Base-by-base conservation (phyloP, 495 filamentous ascomycete species). In the Lasiosphaeria miniovina region DNA sequence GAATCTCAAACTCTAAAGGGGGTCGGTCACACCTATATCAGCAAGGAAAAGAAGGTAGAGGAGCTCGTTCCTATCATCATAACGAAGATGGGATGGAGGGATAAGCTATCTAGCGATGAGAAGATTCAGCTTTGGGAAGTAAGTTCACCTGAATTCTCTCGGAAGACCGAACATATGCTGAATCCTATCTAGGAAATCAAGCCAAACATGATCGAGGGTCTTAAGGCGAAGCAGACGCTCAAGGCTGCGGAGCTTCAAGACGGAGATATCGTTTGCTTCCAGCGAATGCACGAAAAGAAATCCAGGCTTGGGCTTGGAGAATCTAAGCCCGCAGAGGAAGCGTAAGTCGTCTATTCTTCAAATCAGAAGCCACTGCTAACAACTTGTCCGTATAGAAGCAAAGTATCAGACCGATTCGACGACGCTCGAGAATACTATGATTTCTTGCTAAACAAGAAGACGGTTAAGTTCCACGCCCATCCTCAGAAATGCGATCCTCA, bases 261-360 rank as follows among this genome's bases (percentile, higher is more conserved):
- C 68, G 94, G 94, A 45, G 94, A 99, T 69, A 96, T 99, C 65
- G 84, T 99, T 36, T 96, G 92, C 63, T 96, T 98, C 76, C 93
- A 97, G 72, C 82, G 81, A 58, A 66, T 78, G 12, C 69, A 85
- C 7, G 79, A 82, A 56, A 65, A 68, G 12, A 82, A 77, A 61
- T 69, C 67, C 35, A 71, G 66, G 31, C 57, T 76, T 33, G 59
- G 65, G 4, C 55, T 66, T 8, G 63, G 65, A 10, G 70, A 68
- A 8, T 63, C 43, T 41, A 66, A 66, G 34, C 43, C 61, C n/a
- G 54, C 64, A 0, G 67, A 73, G n/a, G 69, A 76, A 50, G 38
- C 63, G 67, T 70, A 62, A 59, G 71, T 68, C 5, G 7, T 6
- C 24, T 9, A 75, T 31, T 60, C 72, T 14, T 75, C 74, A 6